Conservation (phyloP, 1,139 yeast species). For the Candida tropicalis region DNA sequence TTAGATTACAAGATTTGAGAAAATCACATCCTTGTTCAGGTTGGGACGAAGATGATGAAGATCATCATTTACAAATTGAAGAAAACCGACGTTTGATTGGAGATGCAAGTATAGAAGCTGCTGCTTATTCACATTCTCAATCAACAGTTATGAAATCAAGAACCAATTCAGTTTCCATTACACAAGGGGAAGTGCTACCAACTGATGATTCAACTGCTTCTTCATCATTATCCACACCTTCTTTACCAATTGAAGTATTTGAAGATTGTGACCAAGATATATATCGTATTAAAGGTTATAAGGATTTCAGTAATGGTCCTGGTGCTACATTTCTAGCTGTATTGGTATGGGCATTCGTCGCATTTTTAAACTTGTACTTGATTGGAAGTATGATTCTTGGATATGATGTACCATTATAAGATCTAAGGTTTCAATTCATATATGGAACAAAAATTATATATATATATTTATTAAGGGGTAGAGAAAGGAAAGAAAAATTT, state of each 20-base stretch:
- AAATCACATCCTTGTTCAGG: conserved; percentile 50
- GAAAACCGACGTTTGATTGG: conserved; percentile 21
- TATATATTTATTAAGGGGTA: neutral
- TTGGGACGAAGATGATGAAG: conserved; percentile 43
- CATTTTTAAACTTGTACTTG: conserved; percentile 53
- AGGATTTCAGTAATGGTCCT: conserved; percentile 58
- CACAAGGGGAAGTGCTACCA: neutral
- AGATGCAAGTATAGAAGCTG: conserved; percentile 6
- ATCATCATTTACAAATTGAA: conserved; percentile 13
- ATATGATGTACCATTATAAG: conserved; percentile 41
- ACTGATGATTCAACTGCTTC: conserved; percentile 8
- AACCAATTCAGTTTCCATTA: conserved; percentile 5
- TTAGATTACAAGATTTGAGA: conserved; percentile 43
- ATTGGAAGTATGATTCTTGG: conserved; percentile 50
- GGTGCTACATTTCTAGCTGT: conserved; percentile 46
- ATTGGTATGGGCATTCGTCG: conserved; percentile 54
- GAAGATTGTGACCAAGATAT: conserved; percentile 14
- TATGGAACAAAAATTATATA: no score
- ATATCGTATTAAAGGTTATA: conserved; percentile 35
- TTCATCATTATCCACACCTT: conserved; percentile 7
- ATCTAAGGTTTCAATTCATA: no score
- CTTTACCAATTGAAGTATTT: conserved; percentile 10
- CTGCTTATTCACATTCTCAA: conserved; percentile 10
- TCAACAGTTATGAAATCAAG: conserved; percentile 7
- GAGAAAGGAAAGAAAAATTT: no score